Evolutionary conservation across 805 yeast genomes (phyloP).

Genomic region (Yamadazyma laniorum): DNA sequence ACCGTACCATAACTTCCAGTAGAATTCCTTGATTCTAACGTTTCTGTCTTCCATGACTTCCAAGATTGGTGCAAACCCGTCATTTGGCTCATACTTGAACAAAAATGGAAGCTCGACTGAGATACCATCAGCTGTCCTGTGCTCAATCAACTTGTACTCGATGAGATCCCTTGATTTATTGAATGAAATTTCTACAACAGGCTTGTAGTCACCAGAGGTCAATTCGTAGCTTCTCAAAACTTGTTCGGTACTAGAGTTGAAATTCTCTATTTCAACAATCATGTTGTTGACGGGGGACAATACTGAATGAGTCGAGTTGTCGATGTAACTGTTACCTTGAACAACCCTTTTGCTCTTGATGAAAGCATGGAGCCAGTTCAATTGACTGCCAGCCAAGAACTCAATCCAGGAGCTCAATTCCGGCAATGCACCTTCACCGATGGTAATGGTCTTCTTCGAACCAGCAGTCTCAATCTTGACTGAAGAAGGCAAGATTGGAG

Average conservation of each 20-base stretch:
- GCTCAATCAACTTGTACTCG: slow-evolving; percentile 75
- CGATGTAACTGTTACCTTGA: slow-evolving; percentile 77
- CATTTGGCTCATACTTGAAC: slow-evolving; percentile 75
- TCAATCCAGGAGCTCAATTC: slow-evolving; percentile 61
- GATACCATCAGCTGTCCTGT: slow-evolving; percentile 74
- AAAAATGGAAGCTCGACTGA: slow-evolving; percentile 76
- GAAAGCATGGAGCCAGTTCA: slow-evolving; percentile 91
- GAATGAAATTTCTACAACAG: slow-evolving; percentile 57
- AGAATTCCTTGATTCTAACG: slow-evolving; percentile 88
- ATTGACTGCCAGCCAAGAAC: slow-evolving; percentile 72
- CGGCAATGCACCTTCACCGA: slow-evolving; percentile 41
- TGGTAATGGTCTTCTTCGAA: slow-evolving; percentile 33
- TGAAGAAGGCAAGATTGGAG: slow-evolving; percentile 23
- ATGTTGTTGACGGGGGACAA: slow-evolving; percentile 69
- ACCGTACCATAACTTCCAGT: slow-evolving; percentile 98
- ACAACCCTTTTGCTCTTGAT: slow-evolving; percentile 75
- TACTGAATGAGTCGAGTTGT: slow-evolving; percentile 77
- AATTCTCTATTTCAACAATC: slow-evolving; percentile 54
- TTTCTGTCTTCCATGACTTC: slow-evolving; percentile 91
- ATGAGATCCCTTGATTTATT: slow-evolving; percentile 51
- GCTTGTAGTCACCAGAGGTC: slow-evolving; percentile 65
- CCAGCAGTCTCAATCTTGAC: slow-evolving; percentile 29
- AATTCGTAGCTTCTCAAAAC: slow-evolving; percentile 65
- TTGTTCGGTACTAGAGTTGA: slow-evolving; percentile 50
- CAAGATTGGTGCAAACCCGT: slow-evolving; percentile 93